Percentiles rank a stretch among this genome's conserved stretches.
These are phyloP conservation scores for Dalbergia oliveri DNA, from an alignment of 306 rosid species.

Conservation along the genomic window DNA sequence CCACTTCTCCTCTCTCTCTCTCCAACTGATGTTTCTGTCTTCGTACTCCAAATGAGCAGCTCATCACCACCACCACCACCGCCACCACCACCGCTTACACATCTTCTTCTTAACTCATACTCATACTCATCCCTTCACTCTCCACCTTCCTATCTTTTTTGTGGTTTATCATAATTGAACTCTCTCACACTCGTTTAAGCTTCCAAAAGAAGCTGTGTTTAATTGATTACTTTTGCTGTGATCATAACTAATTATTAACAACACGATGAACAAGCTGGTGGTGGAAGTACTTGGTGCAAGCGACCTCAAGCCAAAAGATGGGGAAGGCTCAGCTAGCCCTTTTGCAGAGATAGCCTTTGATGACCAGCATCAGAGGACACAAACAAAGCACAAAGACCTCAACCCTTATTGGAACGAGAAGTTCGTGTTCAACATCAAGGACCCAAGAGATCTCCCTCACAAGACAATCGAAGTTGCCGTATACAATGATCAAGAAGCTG, in stretches of 20 bases:
- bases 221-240: neutral
- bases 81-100: neutral
- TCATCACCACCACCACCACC: constrained; percentile 45
- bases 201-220: neutral
- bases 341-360: constrained; percentile 76
- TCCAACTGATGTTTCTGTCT: constrained; percentile 54
- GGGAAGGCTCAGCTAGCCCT: constrained; percentile 80
- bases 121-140: constrained; percentile 28
- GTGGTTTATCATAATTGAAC: constrained; percentile 12
- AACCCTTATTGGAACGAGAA: constrained; percentile 84
- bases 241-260: neutral
- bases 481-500: constrained; percentile 54
- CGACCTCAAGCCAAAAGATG: constrained; percentile 85
- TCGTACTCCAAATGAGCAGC: constrained; percentile 67
- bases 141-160: constrained; percentile 13
- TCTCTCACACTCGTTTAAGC: neutral
- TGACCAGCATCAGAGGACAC: constrained; percentile 66
- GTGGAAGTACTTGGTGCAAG: constrained; percentile 79
- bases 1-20: constrained; percentile 37
- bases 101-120: constrained; percentile 33
- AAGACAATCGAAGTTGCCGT: constrained; percentile 69
- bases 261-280: constrained; percentile 69
- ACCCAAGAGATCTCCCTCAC: constrained; percentile 59
- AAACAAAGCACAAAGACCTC: constrained; percentile 68
- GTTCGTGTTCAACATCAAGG: constrained; percentile 64